A percentile compares a stretch with the other conserved stretches of the same genome.
Conservation (phyloP, 306 rosid species). For the Crataegus laevigata region DNA sequence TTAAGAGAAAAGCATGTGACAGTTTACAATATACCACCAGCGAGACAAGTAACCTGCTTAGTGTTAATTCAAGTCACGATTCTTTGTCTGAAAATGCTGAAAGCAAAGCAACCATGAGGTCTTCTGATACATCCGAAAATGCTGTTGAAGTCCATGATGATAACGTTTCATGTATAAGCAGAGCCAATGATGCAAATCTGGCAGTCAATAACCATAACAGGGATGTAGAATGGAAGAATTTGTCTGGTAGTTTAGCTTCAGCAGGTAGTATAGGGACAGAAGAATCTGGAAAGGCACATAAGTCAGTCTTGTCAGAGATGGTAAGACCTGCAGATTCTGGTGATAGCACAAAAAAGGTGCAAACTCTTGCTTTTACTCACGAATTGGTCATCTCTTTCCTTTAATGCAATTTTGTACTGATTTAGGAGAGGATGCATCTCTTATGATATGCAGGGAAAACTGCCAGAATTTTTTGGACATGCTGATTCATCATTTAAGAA, state of each 20-base stretch:
- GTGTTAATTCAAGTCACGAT: conserved; percentile 49
- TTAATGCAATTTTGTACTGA: conserved; percentile 1
- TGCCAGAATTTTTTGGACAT: conserved; percentile 14
- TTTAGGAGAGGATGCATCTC: conserved; percentile 11
- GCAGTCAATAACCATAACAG: conserved; percentile 28
- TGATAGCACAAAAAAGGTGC: conserved; percentile 31
- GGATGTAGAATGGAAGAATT: conserved; percentile 23
- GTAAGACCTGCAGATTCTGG: conserved; percentile 31
- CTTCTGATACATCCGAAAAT: not conserved
- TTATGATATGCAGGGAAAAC: conserved; percentile 19
- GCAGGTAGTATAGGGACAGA: conserved; percentile 39
- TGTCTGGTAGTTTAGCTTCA: conserved; percentile 44
- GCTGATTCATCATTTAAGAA: conserved; percentile 13
- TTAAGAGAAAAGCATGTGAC: conserved; percentile 47
- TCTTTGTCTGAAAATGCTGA: conserved; percentile 46
- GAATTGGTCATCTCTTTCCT: conserved; percentile 1
- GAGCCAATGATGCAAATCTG: conserved; percentile 38
- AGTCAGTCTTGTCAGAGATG: conserved; percentile 30
- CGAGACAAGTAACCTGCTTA: conserved; percentile 50
- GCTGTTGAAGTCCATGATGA: conserved; percentile 53
- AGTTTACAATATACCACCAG: conserved; percentile 44
- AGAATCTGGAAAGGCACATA: conserved; percentile 36
- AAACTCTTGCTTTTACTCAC: conserved; percentile 14
- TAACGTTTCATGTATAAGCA: conserved; percentile 51
- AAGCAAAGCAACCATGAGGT: not conserved